Evolutionary conservation across 2,329 filamentous ascomycete species (phyloP).

Genomic region (Pestalotiopsis sp.): DNA sequence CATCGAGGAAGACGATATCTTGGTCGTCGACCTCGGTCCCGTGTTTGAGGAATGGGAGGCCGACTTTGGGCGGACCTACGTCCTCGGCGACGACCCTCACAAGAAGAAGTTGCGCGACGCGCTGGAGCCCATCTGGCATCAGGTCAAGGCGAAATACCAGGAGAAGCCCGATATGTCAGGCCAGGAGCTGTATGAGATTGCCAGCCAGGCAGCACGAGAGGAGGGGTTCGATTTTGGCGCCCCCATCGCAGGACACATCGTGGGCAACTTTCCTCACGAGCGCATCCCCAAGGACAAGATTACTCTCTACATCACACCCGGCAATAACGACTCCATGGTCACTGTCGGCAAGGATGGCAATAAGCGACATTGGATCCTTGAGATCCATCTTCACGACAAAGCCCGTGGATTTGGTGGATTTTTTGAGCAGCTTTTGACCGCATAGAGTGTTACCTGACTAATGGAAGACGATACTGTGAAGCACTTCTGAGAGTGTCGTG

Average conservation of each 20-base stretch:
- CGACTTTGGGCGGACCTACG: slow-evolving; percentile 56
- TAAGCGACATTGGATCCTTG: slow-evolving; percentile 52
- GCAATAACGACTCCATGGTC: slow-evolving; percentile 45
- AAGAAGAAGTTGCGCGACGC: slow-evolving; percentile 43
- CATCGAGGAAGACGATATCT: slow-evolving; percentile 50
- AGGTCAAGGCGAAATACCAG: slow-evolving; percentile 43
- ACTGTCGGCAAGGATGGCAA: slow-evolving; percentile 41
- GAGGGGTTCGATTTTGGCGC: slow-evolving; percentile 49
- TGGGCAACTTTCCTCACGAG: slow-evolving; percentile 54
- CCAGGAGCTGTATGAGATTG: slow-evolving; percentile 47
- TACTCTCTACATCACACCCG: slow-evolving; percentile 46
- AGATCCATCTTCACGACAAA: slow-evolving; percentile 48
- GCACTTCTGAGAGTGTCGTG: no score
- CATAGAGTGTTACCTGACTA: not conserved
- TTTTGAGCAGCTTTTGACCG: slow-evolving; percentile 41
- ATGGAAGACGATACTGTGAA: no score
- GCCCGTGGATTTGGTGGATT: slow-evolving; percentile 44
- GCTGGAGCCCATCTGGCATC: slow-evolving; percentile 40
- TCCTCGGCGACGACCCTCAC: slow-evolving; percentile 47
- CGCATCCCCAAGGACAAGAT: slow-evolving; percentile 51
- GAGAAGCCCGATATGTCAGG: slow-evolving; percentile 49
- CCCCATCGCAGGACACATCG: slow-evolving; percentile 48
- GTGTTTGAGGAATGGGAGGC: slow-evolving; percentile 57
- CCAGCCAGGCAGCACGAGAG: slow-evolving; percentile 37
- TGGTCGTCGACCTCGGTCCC: slow-evolving; percentile 54